These are phyloP conservation scores for Centella asiatica DNA, from an alignment of 129 eudicot genomes.

Conservation along the genomic window DNA sequence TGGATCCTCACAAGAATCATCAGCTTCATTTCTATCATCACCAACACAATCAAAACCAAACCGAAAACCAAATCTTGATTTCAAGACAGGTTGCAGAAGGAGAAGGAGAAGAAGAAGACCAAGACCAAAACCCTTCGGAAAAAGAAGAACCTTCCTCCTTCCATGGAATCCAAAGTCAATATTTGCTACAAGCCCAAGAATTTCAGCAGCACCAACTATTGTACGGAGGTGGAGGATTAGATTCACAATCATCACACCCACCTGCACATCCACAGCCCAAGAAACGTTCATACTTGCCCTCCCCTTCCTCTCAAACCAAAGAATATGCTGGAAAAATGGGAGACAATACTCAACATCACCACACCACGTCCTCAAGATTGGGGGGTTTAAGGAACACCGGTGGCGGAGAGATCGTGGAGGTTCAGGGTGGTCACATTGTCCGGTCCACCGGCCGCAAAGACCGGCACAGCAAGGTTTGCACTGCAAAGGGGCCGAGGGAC, in stretches of 20 bases:
- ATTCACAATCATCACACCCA: conserved; percentile 8
- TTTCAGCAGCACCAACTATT: conserved; percentile 20
- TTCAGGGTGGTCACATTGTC: conserved; percentile 88
- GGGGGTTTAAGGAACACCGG: conserved; percentile 31
- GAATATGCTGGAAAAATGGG: conserved; percentile 65
- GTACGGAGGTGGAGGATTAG: conserved; percentile 19
- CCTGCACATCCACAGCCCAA: conserved; percentile 24
- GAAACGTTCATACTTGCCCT: conserved; percentile 41
- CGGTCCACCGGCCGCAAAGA: conserved; percentile 80
- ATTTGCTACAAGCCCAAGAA: conserved; percentile 33
- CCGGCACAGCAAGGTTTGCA: conserved; percentile 82
- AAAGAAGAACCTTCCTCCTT: conserved; percentile 13
- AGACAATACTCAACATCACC: conserved; percentile 27
- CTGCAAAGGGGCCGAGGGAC: conserved; percentile 85
- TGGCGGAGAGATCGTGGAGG: conserved; percentile 59
- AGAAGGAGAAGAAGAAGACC: conserved; percentile 19
- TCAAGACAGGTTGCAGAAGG: conserved; percentile 20
- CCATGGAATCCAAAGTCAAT: conserved; percentile 30
- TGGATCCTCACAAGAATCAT: conserved; percentile 65
- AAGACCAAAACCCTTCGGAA: conserved; percentile 12
- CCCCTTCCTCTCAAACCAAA: conserved; percentile 20
- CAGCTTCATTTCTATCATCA: conserved; percentile 14
- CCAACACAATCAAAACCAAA: conserved; percentile 7
- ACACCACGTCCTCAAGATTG: conserved; percentile 33
- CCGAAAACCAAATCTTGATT: conserved; percentile 15